A percentile compares a stretch with the other conserved stretches of the same genome.
phyloP scores from a whole-genome alignment of 2,329 filamentous ascomycete genomes.

The Penicillium sp. region DNA sequence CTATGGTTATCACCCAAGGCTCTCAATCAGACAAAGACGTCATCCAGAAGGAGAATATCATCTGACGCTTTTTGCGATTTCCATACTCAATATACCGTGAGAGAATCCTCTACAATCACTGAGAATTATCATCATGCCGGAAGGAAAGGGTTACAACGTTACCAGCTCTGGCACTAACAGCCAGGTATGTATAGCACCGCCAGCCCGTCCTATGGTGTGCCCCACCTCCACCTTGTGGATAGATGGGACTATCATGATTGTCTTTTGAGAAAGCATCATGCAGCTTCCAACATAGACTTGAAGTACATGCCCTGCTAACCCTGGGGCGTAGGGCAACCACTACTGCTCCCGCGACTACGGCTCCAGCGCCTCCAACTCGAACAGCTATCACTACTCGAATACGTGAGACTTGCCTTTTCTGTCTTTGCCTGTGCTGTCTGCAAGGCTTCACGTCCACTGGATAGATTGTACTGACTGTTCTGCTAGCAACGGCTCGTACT shows the following conservation, averaged over 20 bases:
- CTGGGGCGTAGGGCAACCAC: conserved; percentile 61
- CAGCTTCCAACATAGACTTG: no score
- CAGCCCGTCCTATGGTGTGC: not conserved
- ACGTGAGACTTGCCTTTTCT: conserved; percentile 40
- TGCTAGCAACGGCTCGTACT: conserved; percentile 66
- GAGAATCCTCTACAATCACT: no score
- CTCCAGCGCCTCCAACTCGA: conserved; percentile 55
- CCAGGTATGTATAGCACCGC: conserved; percentile 50
- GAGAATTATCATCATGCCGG: conserved; percentile 15
- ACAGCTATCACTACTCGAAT: conserved; percentile 67
- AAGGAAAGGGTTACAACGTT: conserved; percentile 38
- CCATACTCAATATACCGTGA: no score
- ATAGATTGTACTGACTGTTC: not conserved
- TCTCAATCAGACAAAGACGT: no score
- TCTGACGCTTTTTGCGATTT: not conserved
- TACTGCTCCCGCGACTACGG: conserved; percentile 68
- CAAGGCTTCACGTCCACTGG: not conserved
- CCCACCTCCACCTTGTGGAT: not conserved
- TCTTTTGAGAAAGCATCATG: no score
- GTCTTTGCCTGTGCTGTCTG: not conserved
- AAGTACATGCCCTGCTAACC: not conserved
- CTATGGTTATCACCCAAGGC: no score
- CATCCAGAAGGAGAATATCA: no score
- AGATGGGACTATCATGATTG: not conserved
- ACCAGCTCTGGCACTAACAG: conserved; percentile 61